phyloP scores from a whole-genome alignment of 1,139 yeast genomes.

The Keqinozyma sinolaborantium region DNA sequence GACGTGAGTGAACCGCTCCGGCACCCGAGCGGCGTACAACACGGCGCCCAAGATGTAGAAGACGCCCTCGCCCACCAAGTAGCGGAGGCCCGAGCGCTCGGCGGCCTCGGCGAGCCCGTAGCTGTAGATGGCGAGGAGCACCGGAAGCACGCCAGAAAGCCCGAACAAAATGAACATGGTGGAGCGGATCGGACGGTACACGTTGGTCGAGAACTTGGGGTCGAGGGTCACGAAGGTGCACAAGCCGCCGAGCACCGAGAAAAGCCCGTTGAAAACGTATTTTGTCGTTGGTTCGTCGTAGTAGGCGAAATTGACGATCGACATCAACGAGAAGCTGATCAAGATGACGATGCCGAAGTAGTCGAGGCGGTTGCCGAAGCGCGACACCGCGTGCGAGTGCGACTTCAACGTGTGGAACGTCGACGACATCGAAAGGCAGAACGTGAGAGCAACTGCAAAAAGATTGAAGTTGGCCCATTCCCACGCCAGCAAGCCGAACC shows the following conservation, averaged over 20 bases:
- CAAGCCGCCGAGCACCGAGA: constrained; percentile 51
- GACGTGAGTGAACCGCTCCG: constrained; percentile 72
- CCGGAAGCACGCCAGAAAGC: constrained; percentile 71
- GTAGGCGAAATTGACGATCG: constrained; percentile 67
- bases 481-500: constrained; percentile 29
- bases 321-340: constrained; percentile 71
- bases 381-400: constrained; percentile 62
- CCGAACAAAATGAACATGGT: constrained; percentile 80
- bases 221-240: constrained; percentile 67
- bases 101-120: constrained; percentile 40
- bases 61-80: constrained; percentile 67
- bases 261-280: constrained; percentile 43
- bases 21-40: constrained; percentile 73
- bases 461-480: constrained; percentile 35
- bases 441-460: constrained; percentile 38
- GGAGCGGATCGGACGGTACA: constrained; percentile 77
- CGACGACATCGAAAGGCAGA: constrained; percentile 72
- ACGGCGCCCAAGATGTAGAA: constrained; percentile 78
- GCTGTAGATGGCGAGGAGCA: constrained; percentile 44
- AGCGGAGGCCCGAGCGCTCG: constrained; percentile 51
- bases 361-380: constrained; percentile 76
- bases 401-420: constrained; percentile 73
- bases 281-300: constrained; percentile 45
- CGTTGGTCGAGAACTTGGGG: constrained; percentile 61
- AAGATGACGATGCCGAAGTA: constrained; percentile 82